Conservation (phyloP, 805 yeast genomes). For the Yamadazyma endophytica region DNA sequence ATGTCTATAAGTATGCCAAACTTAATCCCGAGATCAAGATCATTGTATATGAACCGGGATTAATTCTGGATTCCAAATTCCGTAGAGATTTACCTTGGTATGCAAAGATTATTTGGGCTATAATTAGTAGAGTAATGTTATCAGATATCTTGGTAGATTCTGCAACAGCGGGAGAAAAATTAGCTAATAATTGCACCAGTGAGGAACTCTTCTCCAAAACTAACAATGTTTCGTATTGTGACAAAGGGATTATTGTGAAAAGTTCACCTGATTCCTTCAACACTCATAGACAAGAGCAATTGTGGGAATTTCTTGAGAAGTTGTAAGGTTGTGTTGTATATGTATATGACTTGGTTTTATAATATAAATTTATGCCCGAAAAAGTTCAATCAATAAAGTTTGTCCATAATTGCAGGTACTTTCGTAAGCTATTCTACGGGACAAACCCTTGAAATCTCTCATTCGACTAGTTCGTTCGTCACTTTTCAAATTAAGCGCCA, state of each 20-base stretch:
- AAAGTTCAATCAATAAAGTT: too few species aligned
- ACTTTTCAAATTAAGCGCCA: too few species aligned
- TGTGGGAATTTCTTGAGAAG: too few species aligned
- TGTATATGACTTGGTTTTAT: too few species aligned
- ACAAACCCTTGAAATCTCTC: too few species aligned
- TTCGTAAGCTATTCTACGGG: too few species aligned
- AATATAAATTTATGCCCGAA: too few species aligned
- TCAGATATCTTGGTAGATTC: not conserved
- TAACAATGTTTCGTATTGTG: slow-evolving; percentile 1
- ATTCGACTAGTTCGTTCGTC: too few species aligned
- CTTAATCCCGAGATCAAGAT: slow-evolving; percentile 3
- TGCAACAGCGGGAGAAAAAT: not conserved
- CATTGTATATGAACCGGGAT: slow-evolving; percentile 4
- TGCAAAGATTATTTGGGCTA: too few species aligned
- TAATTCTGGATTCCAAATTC: slow-evolving; percentile 1
- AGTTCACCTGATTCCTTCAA: not conserved
- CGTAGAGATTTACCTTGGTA: not conserved
- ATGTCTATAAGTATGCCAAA: slow-evolving; percentile 3
- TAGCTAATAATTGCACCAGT: not conserved
- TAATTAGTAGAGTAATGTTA: not conserved
- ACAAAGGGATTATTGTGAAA: slow-evolving; percentile 1
- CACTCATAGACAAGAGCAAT: not conserved
- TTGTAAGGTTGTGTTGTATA: too few species aligned
- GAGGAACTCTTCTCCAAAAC: not conserved
- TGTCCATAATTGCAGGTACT: too few species aligned